Evolutionary conservation across 441 rosid genomes (phyloP).

Genomic region (Eutrema salsugineum): DNA sequence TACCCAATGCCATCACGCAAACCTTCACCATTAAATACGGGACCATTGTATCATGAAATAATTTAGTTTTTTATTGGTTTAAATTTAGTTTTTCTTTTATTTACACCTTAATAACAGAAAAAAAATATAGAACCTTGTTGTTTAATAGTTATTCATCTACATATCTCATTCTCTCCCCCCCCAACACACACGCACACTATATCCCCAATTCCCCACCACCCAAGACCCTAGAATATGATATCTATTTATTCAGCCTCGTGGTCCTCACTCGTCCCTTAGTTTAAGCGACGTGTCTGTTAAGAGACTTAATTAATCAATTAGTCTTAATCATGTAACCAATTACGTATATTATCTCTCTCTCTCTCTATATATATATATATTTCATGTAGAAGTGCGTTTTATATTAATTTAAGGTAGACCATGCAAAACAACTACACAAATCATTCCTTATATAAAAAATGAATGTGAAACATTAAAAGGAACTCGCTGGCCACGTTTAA

Average conservation of each 20-base stretch:
- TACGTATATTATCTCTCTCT: too few species aligned
- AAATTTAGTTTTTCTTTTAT: too few species aligned
- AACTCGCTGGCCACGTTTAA: constrained; percentile 1
- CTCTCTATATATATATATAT: too few species aligned
- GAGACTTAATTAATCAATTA: neutral
- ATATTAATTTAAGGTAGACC: neutral
- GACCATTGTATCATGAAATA: neutral
- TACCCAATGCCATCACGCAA: constrained; percentile 4
- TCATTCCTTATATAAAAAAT: neutral
- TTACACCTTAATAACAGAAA: too few species aligned
- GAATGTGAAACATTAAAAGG: neutral
- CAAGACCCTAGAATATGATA: neutral
- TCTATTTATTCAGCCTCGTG: constrained; percentile 17
- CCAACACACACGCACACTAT: too few species aligned
- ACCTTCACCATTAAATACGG: constrained; percentile 1
- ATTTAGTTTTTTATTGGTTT: too few species aligned
- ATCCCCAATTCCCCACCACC: too few species aligned
- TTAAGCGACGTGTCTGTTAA: constrained; percentile 7
- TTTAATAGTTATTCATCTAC: too few species aligned
- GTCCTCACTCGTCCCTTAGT: constrained; percentile 19
- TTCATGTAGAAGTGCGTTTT: neutral
- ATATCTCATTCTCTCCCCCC: too few species aligned
- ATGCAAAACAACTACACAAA: neutral
- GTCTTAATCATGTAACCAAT: neutral
- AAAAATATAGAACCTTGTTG: too few species aligned